These are phyloP conservation scores for Petunia axillaris DNA, from an alignment of 257 asterid genomes.

Conservation along the genomic window DNA sequence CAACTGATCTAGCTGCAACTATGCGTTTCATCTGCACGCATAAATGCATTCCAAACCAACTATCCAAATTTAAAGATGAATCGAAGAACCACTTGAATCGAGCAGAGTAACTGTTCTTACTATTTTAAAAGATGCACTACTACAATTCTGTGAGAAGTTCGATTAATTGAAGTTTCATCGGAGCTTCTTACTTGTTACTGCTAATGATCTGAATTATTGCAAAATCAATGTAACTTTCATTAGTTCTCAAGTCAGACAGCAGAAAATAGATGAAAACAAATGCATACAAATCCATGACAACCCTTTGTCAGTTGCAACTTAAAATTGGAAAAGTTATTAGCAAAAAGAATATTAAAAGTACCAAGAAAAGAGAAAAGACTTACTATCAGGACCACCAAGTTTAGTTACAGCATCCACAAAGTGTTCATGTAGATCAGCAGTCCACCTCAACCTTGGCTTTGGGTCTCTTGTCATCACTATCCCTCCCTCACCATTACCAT, in stretches of 20 bases:
- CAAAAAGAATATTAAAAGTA: slow-evolving; percentile 5
- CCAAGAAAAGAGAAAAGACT: slow-evolving; percentile 17
- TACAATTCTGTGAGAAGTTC: not conserved
- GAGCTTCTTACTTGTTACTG: no score
- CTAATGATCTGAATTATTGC: not conserved
- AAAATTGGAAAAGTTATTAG: not conserved
- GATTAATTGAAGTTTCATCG: no score
- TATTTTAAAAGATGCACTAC: not conserved
- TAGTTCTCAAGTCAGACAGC: not conserved
- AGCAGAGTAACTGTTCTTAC: not conserved
- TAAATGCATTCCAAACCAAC: not conserved
- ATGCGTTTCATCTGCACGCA: not conserved
- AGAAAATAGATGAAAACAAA: not conserved
- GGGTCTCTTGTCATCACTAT: slow-evolving; percentile 52
- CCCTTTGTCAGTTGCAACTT: not conserved
- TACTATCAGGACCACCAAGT: slow-evolving; percentile 57
- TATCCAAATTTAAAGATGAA: not conserved
- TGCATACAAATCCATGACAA: not conserved
- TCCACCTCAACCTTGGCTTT: slow-evolving; percentile 56
- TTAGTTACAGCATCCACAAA: slow-evolving; percentile 55
- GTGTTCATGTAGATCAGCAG: slow-evolving; percentile 51
- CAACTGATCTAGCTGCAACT: not conserved
- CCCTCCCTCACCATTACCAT: slow-evolving; percentile 32
- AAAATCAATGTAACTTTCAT: not conserved
- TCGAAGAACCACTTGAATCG: not conserved